Conservation (phyloP, 129 eudicot genomes). For the Centaurea solstitialis region DNA sequence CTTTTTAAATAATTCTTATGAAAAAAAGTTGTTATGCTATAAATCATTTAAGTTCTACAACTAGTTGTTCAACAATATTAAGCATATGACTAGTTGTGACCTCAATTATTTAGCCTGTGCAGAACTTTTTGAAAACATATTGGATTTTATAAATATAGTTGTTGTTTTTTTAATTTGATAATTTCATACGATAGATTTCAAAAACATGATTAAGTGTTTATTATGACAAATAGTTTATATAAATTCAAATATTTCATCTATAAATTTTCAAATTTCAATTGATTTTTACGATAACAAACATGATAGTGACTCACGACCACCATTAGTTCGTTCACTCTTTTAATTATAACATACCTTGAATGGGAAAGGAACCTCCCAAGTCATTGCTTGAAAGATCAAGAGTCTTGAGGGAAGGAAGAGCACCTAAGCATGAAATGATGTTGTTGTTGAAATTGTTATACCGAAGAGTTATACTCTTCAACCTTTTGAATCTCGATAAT, state of each 20-base stretch:
- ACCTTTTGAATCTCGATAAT: conserved; percentile 13
- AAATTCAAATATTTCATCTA: too few species aligned
- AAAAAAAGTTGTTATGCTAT: too few species aligned
- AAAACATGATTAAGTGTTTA: neutral
- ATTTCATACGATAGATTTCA: too few species aligned
- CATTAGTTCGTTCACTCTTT: too few species aligned
- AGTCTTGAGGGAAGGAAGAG: conserved; percentile 23
- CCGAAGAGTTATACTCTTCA: conserved; percentile 7
- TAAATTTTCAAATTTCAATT: neutral
- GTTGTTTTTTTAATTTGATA: too few species aligned
- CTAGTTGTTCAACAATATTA: too few species aligned
- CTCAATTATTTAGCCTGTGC: too few species aligned
- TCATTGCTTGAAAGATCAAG: neutral
- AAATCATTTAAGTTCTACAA: neutral
- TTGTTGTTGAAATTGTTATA: neutral
- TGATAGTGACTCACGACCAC: too few species aligned
- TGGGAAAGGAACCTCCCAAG: neutral
- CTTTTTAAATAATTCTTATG: too few species aligned
- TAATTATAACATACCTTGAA: neutral
- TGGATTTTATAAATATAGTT: too few species aligned
- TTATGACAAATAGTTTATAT: neutral
- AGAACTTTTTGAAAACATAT: too few species aligned
- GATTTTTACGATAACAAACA: neutral
- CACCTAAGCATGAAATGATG: conserved; percentile 19
- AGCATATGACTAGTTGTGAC: too few species aligned